phyloP scores from a whole-genome alignment of 2,329 filamentous ascomycete genomes.

The Sporothrix pallida region DNA sequence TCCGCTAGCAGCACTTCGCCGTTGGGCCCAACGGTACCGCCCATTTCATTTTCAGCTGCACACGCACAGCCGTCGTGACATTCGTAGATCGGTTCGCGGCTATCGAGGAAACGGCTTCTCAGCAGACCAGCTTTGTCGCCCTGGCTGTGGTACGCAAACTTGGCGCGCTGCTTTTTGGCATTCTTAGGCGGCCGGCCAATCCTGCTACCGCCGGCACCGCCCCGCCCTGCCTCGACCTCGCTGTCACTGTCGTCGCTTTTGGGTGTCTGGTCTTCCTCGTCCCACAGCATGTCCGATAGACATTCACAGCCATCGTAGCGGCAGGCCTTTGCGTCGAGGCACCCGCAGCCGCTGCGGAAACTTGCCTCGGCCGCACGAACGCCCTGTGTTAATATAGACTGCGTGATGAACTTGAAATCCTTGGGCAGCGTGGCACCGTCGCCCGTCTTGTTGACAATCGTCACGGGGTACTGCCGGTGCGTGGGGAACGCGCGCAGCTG shows the following conservation, averaged over 20 bases:
- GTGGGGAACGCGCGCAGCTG: constrained; percentile 62
- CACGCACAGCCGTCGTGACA: constrained; percentile 77
- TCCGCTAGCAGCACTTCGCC: neutral
- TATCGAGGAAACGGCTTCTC: constrained; percentile 57
- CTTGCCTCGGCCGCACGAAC: constrained; percentile 65
- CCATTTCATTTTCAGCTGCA: constrained; percentile 42
- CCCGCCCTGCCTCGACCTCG: neutral
- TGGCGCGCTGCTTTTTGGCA: constrained; percentile 41
- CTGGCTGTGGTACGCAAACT: constrained; percentile 68
- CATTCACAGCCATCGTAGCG: constrained; percentile 72
- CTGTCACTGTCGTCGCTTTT: constrained; percentile 43
- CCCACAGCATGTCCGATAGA: constrained; percentile 61
- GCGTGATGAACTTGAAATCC: constrained; percentile 71
- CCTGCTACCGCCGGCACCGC: neutral
- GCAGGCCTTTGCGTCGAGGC: constrained; percentile 65
- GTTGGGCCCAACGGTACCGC: neutral
- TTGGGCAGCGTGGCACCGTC: constrained; percentile 58
- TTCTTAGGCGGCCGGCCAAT: neutral
- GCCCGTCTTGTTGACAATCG: constrained; percentile 68
- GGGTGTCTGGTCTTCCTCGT: constrained; percentile 58
- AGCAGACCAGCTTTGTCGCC: constrained; percentile 60
- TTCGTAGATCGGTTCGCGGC: constrained; percentile 73
- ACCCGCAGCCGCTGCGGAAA: constrained; percentile 73
- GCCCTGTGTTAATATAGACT: constrained; percentile 63
- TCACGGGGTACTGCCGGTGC: constrained; percentile 59